These are phyloP conservation scores for Lenzites betulinus DNA, from an alignment of 768 basidiomycete species.

Conservation along the genomic window DNA sequence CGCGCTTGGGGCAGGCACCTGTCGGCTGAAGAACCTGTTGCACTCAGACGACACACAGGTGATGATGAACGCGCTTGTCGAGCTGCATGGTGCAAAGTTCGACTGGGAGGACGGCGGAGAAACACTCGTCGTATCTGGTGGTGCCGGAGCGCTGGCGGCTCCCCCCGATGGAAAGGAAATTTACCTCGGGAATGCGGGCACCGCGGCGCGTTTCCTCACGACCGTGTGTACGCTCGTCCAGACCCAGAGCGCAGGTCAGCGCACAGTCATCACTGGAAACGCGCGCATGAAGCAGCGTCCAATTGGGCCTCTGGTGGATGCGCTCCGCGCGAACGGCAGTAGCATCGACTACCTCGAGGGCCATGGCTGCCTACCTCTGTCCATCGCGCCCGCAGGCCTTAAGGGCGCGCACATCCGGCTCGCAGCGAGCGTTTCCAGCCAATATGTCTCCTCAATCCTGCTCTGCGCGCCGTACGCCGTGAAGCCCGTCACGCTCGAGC, in stretches of 20 bases:
- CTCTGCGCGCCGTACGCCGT: slow-evolving; percentile 94
- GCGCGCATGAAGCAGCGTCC: slow-evolving; percentile 99
- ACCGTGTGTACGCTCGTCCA: slow-evolving; percentile 92
- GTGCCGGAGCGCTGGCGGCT: slow-evolving; percentile 74
- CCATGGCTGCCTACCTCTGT: slow-evolving; percentile 84
- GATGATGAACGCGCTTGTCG: slow-evolving; percentile 94
- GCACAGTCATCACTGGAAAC: slow-evolving; percentile 92
- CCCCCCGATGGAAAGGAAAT: slow-evolving; percentile 83
- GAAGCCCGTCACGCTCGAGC: slow-evolving; percentile 82
- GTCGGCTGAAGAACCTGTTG: slow-evolving; percentile 84
- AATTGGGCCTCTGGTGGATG: slow-evolving; percentile 92
- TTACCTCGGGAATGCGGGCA: slow-evolving; percentile 97
- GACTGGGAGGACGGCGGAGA: slow-evolving; percentile 97
- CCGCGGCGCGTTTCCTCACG: slow-evolving; percentile 95
- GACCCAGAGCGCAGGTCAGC: slow-evolving; percentile 39
- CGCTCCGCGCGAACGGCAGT: slow-evolving; percentile 80
- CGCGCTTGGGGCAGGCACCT: slow-evolving; percentile 86
- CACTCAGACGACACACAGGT: slow-evolving; percentile 99
- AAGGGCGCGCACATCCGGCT: slow-evolving; percentile 82
- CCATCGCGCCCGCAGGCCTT: slow-evolving; percentile 82
- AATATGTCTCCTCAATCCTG: slow-evolving; percentile 97
- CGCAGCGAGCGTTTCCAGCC: slow-evolving; percentile 93
- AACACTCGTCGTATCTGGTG: slow-evolving; percentile 89
- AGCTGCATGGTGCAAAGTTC: slow-evolving; percentile 93
- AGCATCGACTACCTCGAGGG: slow-evolving; percentile 77